Base-by-base conservation (phyloP, 768 basidiomycete genomes). In the Trametes elegans region DNA sequence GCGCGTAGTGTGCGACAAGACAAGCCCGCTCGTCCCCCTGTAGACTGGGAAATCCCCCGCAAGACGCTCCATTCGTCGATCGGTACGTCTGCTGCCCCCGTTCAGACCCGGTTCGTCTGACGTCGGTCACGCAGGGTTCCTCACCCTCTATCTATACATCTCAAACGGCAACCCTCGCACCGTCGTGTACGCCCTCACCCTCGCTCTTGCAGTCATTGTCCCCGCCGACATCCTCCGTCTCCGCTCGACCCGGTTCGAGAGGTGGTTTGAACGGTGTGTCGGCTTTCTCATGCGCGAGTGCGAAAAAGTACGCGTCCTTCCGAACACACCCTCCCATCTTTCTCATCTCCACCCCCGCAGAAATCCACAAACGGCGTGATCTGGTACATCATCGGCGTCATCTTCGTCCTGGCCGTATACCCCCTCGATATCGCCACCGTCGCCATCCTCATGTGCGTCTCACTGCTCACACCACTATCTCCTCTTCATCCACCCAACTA, bases 241-340 rank as follows among this genome's bases (percentile, higher is more conserved):
- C 38, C 76, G 78, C 26, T 83, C 74, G 31, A 79, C 83, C 3
- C 61, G 73, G 0, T 88, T 95, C 62, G 90, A 81, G 50, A 74
- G 78, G 41, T 64, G 82, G 7, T 95, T 90, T 64, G 93, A 95
- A 67, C 73, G 74, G 16, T 71, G 71, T 34, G 70, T 93, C 4
- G 93, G 93, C 19, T 85, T 89, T 62, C 79, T 96, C 45, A 95
- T 96, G 94, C 82, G 94, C 9, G 91, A 95, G 59, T 83, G 82
- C 58, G 93, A 95, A 75, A 85, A 82, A 74, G 88, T 87, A 61
- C 48, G 76, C 60, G 49, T 52, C 21, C 23, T 14, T 47, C 35
- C 14, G 39, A n/a, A 27, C 38, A 7, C 16, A 24, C 13, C 35
- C 16, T 31, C 5, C 3, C 7, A 28, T 18, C 11, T 19, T 8